Evolutionary conservation across 129 eudicot species (phyloP).

Genomic region (Pulicaria dysenterica): DNA sequence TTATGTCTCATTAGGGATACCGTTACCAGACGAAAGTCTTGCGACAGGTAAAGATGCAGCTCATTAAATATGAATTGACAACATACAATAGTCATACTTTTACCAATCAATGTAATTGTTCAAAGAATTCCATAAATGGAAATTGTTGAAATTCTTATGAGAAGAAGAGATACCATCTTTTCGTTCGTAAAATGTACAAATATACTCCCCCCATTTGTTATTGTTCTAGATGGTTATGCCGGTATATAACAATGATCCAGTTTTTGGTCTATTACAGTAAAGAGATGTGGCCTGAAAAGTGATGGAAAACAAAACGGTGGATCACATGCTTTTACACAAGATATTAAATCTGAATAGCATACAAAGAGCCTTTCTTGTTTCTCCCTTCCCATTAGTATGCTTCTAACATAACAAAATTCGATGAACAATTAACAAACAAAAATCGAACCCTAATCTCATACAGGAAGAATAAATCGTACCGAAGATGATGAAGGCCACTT

Average conservation of each 20-base stretch:
- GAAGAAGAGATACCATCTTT: background rate
- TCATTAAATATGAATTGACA: background rate
- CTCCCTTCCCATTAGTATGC: background rate
- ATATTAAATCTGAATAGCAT: slow-evolving; percentile 50
- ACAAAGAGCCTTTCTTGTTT: background rate
- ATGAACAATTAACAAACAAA: no score
- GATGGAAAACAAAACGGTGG: slow-evolving; percentile 42
- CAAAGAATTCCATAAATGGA: background rate
- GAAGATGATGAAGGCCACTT: no score
- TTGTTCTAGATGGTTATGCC: background rate
- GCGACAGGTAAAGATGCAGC: slow-evolving; percentile 53
- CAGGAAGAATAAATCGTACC: no score
- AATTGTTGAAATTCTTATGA: slow-evolving; percentile 1
- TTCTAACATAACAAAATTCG: no score
- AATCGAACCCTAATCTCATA: no score
- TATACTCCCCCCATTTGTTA: background rate
- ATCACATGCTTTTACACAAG: slow-evolving; percentile 42
- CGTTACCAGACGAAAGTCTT: slow-evolving; percentile 84
- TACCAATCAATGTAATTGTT: no score
- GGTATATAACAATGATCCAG: slow-evolving; percentile 1
- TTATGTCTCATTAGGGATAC: slow-evolving; percentile 59
- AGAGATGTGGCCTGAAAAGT: slow-evolving; percentile 52
- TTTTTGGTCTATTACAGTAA: slow-evolving; percentile 47
- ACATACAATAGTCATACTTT: no score
- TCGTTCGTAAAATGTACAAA: background rate